A percentile compares a stretch with the other conserved stretches of the same genome.
Evolutionary conservation across 495 filamentous ascomycete genomes (phyloP).

Genomic region (Talaromyces adpressus): DNA sequence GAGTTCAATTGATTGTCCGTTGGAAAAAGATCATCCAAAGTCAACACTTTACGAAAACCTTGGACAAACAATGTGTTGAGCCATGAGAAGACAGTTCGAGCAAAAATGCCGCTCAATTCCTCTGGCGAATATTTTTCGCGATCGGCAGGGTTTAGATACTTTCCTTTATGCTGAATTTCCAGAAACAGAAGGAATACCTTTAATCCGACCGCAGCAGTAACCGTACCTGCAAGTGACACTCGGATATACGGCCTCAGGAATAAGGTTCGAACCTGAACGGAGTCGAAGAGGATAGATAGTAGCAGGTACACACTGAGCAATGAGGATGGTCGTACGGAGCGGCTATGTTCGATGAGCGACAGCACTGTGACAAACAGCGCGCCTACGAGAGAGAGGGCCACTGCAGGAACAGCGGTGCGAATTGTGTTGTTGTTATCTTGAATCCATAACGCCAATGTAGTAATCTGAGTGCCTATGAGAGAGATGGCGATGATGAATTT

Average conservation of each 20-base stretch:
- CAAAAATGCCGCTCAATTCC: constrained; percentile 34
- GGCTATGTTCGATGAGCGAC: constrained; percentile 38
- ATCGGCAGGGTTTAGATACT: constrained; percentile 23
- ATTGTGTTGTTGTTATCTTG: constrained; percentile 2
- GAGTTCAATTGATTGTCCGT: neutral
- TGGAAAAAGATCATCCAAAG: constrained; percentile 25
- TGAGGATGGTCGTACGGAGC: constrained; percentile 40
- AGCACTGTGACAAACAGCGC: constrained; percentile 23
- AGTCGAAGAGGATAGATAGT: constrained; percentile 41
- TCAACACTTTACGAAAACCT: constrained; percentile 32
- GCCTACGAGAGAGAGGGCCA: neutral
- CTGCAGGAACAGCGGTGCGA: constrained; percentile 6
- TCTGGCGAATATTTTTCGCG: constrained; percentile 32
- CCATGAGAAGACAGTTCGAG: constrained; percentile 35
- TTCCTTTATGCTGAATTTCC: constrained; percentile 40
- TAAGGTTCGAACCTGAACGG: constrained; percentile 38
- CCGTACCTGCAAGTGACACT: constrained; percentile 21
- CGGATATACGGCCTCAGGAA: constrained; percentile 19
- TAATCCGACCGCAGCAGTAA: constrained; percentile 27
- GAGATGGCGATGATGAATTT: neutral
- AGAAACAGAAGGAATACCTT: constrained; percentile 35
- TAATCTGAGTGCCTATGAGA: neutral
- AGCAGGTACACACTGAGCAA: constrained; percentile 45
- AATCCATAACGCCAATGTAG: neutral
- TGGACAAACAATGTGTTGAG: constrained; percentile 29